Evolutionary conservation across 2,329 filamentous ascomycete genomes (phyloP), one percentile per base, ranked within the genome.

Genomic region (Fonsecaea monophora): DNA sequence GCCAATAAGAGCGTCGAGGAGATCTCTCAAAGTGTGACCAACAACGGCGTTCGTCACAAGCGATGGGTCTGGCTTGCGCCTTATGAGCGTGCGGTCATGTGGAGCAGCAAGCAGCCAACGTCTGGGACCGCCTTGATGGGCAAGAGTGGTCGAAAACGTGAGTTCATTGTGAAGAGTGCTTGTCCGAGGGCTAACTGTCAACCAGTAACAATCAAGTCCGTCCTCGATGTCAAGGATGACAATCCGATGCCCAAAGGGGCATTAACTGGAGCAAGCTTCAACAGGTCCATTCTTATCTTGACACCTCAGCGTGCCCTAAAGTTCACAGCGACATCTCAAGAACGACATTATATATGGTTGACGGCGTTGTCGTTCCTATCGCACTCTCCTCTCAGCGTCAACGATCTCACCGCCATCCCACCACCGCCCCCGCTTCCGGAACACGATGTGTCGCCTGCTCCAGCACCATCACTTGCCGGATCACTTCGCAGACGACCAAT

Each of bases 41-140:
- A 82, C 70, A 87, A 85, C 73, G 87, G 87, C 71, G 90, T 85
- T 4, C 82, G 95, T 35, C 95, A 99, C 78, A 97, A 94, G 81
- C 87, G 95, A 77, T 99, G 95, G 95, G 95, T 99, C 1, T 99
- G 95, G 95, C 86, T 99, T 70, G 95, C 94, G 18, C 95, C 95
- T 2, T 98, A 99, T 75, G 95, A 99, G 79, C 86, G 94, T 69
- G 90, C 94, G 12, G 94, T 99, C 67, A 92, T 99, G 78, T 99
- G 95, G 95, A 97, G 94, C 79, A 96, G 91, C 84, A 97, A 96
- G 83, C 95, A 99, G 79, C 95, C 95, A 15, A 92, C 89, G 9
- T 92, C 89, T 73, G 93, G 94, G 37, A 90, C 88, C 73, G 94
- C 94, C 37, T 80, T 99, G 78, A 85, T 98, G 84, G 95, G 95